Percentiles rank a stretch among this genome's conserved stretches.
Conservation (phyloP, 1,284 basidiomycete species). For the Hemileia vastatrix region DNA sequence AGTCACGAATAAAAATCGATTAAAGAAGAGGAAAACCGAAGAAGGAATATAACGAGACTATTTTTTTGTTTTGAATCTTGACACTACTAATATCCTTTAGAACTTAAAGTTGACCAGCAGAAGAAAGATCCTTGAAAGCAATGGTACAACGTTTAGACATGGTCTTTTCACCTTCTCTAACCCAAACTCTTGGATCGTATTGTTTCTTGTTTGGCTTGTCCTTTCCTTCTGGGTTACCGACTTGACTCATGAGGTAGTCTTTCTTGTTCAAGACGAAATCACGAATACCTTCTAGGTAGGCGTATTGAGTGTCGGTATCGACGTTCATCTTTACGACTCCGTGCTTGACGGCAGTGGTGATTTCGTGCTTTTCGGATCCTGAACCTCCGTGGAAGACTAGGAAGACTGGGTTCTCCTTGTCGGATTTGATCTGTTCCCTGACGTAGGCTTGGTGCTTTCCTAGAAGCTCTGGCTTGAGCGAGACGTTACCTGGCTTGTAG, state of each 20-base stretch:
- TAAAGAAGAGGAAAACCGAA: too few relatives aligned
- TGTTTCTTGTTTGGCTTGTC: conserved; percentile 98
- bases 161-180: conserved; percentile 96
- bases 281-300: conserved; percentile 78
- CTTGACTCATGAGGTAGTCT: conserved; percentile 70
- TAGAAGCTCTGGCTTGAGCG: conserved; percentile 80
- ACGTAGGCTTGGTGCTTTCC: conserved; percentile 80
- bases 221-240: conserved; percentile 78
- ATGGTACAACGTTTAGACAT: conserved; percentile 75
- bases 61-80: too few relatives aligned
- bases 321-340: conserved; percentile 98
- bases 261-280: conserved; percentile 75
- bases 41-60: too few relatives aligned
- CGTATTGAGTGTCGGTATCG: conserved; percentile 76
- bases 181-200: conserved; percentile 94
- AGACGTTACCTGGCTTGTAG: conserved; percentile 89
- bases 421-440: conserved; percentile 58
- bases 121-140: conserved; percentile 82
- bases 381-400: conserved; percentile 99
- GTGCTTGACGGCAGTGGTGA: conserved; percentile 76
- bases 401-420: conserved; percentile 71
- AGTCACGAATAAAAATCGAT: too few relatives aligned
- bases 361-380: conserved; percentile 93
- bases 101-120: too few relatives aligned
- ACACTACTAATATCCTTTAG: too few relatives aligned